These are phyloP conservation scores for Metschnikowia peoriensis DNA, from an alignment of 805 yeast genomes.

Conservation along the genomic window DNA sequence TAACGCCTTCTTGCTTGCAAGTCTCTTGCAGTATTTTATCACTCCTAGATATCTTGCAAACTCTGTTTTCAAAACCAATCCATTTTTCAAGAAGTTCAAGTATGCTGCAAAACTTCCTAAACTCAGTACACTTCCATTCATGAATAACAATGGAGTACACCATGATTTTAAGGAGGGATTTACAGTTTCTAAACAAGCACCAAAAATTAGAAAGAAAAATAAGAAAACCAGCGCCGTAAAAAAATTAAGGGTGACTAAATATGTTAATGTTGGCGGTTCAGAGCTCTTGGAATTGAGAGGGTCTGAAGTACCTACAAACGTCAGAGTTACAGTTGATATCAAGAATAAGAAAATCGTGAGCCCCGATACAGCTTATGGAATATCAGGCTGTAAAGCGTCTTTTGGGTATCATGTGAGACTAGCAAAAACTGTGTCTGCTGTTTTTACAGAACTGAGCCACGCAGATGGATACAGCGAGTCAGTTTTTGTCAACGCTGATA, in stretches of 20 bases:
- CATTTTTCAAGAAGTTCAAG: conserved; percentile 45
- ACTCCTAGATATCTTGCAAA: conserved; percentile 81
- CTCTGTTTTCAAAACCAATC: conserved; percentile 52
- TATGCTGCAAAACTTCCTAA: conserved; percentile 71
- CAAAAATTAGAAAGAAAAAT: conserved; percentile 38
- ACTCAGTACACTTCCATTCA: conserved; percentile 71
- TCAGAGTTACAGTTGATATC: conserved; percentile 77
- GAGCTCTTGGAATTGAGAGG: conserved; percentile 55
- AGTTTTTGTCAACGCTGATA: conserved; percentile 65
- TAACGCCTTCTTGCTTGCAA: conserved; percentile 56
- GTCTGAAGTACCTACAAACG: conserved; percentile 66
- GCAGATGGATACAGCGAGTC: conserved; percentile 68
- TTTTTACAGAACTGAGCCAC: conserved; percentile 69
- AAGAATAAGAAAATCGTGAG: conserved; percentile 62
- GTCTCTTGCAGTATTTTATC: conserved; percentile 72
- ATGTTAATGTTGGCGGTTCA: conserved; percentile 70
- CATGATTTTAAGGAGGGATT: conserved; percentile 61
- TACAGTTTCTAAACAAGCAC: conserved; percentile 43
- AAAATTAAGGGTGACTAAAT: conserved; percentile 60
- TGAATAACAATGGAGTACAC: conserved; percentile 45
- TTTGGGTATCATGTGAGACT: conserved; percentile 76
- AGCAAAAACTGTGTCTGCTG: conserved; percentile 54
- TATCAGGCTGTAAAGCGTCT: conserved; percentile 55
- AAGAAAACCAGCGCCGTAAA: conserved; percentile 39
- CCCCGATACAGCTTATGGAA: conserved; percentile 68